A percentile compares a stretch with the other conserved stretches of the same genome.
Conservation (phyloP, 2,329 filamentous ascomycete genomes). For the Penicillium digitatum region DNA sequence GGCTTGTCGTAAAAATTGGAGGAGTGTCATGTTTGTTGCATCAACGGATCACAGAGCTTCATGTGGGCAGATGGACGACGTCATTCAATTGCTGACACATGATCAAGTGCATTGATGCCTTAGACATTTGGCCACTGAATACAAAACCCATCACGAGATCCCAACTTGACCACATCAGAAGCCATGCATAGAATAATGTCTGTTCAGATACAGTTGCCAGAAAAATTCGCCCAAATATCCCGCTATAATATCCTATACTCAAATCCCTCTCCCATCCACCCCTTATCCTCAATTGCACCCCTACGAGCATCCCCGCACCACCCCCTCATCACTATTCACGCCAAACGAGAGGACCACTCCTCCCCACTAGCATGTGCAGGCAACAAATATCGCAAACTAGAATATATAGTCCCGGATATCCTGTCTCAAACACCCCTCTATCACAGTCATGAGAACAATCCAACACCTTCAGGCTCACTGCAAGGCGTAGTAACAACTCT, state of each 20-base stretch:
- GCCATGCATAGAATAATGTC: slow-evolving; percentile 1
- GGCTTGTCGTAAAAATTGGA: slow-evolving; percentile 39
- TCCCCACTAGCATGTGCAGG: slow-evolving; percentile 34
- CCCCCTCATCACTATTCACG: slow-evolving; percentile 25
- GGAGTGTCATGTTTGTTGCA: slow-evolving; percentile 23
- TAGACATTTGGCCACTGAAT: neutral
- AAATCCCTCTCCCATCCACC: slow-evolving; percentile 32
- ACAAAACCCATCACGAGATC: neutral
- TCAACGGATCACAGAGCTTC: neutral
- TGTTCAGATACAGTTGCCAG: slow-evolving; percentile 17
- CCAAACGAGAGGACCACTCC: slow-evolving; percentile 37
- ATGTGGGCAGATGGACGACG: neutral
- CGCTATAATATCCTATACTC: slow-evolving; percentile 30
- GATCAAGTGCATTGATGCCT: neutral
- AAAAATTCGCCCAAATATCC: slow-evolving; percentile 27
- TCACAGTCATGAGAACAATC: slow-evolving; percentile 18
- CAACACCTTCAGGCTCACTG: neutral
- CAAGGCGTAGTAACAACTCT: slow-evolving; percentile 27
- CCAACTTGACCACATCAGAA: neutral
- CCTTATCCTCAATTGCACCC: slow-evolving; percentile 22
- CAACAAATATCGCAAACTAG: slow-evolving; percentile 40
- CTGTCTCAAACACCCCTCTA: slow-evolving; percentile 17
- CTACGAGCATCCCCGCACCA: slow-evolving; percentile 6
- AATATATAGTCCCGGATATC: slow-evolving; percentile 38
- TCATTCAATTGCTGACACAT: slow-evolving; percentile 7